Percentiles rank a stretch among this genome's conserved stretches.
Evolutionary conservation across 2,329 filamentous ascomycete species (phyloP).

Genomic region (Cadophora sp.): DNA sequence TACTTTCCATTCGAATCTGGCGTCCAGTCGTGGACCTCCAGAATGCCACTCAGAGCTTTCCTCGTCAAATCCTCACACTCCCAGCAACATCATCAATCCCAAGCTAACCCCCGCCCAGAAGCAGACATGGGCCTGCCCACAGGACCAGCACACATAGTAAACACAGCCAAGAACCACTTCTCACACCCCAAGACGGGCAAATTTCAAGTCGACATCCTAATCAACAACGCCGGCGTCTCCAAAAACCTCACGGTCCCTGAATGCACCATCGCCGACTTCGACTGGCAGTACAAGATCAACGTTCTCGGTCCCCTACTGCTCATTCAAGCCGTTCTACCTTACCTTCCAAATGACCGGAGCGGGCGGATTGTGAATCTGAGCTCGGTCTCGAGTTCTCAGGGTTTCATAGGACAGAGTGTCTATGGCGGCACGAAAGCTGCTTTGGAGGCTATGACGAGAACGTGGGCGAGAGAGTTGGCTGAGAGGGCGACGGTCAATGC

Average conservation of each 20-base stretch:
- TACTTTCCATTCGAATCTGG: neutral
- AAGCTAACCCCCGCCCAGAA: slow-evolving; percentile 46
- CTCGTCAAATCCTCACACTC: too few species aligned
- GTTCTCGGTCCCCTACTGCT: slow-evolving; percentile 82
- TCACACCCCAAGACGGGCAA: slow-evolving; percentile 50
- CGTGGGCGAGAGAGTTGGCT: slow-evolving; percentile 68
- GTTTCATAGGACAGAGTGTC: slow-evolving; percentile 64
- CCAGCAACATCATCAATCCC: neutral
- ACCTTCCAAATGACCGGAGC: slow-evolving; percentile 72
- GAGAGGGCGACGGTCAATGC: slow-evolving; percentile 70
- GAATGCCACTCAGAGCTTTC: neutral
- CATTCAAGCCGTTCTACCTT: slow-evolving; percentile 73
- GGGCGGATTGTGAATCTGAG: slow-evolving; percentile 69
- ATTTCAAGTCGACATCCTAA: slow-evolving; percentile 79
- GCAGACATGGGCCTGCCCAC: slow-evolving; percentile 72
- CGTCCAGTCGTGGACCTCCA: neutral
- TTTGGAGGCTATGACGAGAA: slow-evolving; percentile 72
- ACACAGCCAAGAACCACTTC: slow-evolving; percentile 65
- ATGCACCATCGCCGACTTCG: slow-evolving; percentile 70
- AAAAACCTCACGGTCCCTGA: slow-evolving; percentile 70
- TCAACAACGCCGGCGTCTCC: slow-evolving; percentile 84
- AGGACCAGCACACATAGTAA: slow-evolving; percentile 66
- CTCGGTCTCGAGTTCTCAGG: slow-evolving; percentile 62
- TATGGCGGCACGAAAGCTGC: slow-evolving; percentile 73
- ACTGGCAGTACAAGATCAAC: slow-evolving; percentile 77